Conservation (phyloP, 257 asterid genomes). For the Solanum arcanum region DNA sequence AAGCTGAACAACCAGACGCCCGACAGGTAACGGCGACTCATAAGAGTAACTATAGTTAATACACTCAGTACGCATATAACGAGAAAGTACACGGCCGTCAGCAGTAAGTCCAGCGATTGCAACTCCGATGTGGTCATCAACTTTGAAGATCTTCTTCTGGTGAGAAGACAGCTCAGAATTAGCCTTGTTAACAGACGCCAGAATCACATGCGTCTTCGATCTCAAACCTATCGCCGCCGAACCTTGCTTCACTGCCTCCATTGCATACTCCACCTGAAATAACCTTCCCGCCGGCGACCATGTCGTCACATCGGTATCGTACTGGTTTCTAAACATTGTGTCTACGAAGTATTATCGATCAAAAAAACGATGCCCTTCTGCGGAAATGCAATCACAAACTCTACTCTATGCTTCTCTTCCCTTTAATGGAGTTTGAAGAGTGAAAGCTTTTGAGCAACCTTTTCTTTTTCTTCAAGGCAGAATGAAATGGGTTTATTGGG, state of each 20-base stretch:
- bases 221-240: conserved; percentile 94
- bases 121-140: conserved; percentile 96
- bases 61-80: conserved; percentile 93
- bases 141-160: conserved; percentile 99
- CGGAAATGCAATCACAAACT: background rate
- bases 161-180: conserved; percentile 90
- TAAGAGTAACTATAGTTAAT: conserved; percentile 75
- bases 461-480: conserved; percentile 59
- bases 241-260: conserved; percentile 99
- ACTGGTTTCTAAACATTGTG: conserved; percentile 87
- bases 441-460: background rate
- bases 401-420: background rate
- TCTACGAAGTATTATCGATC: background rate
- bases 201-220: conserved; percentile 87
- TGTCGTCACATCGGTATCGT: conserved; percentile 96
- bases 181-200: conserved; percentile 85
- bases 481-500: background rate
- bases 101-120: conserved; percentile 99
- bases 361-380: background rate
- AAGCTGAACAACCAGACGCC: conserved; percentile 93
- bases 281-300: conserved; percentile 98
- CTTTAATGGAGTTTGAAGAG: background rate
- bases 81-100: conserved; percentile 91
- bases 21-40: conserved; percentile 84
- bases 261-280: conserved; percentile 92